Percentiles rank a stretch among this genome's conserved stretches.
Evolutionary conservation across 495 filamentous ascomycete genomes (phyloP).

Genomic region (Penicillium argentinense): DNA sequence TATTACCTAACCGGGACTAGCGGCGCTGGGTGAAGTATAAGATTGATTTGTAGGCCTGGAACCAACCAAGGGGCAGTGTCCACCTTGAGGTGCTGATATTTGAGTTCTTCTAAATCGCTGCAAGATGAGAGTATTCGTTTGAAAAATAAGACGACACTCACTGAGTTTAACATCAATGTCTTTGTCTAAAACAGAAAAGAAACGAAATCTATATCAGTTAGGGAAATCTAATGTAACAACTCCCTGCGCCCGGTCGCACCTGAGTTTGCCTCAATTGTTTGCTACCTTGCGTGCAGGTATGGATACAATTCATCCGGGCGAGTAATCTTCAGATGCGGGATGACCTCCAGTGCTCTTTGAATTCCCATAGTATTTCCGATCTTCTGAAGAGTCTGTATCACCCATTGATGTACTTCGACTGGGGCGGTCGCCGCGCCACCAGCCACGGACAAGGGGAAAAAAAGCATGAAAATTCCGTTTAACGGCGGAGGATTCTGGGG

Average conservation of each 20-base stretch:
- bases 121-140: too few relatives aligned
- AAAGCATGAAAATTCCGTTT: slow-evolving; percentile 28
- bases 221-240: too few relatives aligned
- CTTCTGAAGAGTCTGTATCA: slow-evolving; percentile 23
- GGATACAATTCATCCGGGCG: slow-evolving; percentile 1
- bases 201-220: too few relatives aligned
- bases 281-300: not conserved
- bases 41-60: too few relatives aligned
- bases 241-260: too few relatives aligned
- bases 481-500: slow-evolving; percentile 15
- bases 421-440: slow-evolving; percentile 25
- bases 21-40: not conserved
- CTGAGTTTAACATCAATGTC: too few relatives aligned
- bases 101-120: too few relatives aligned
- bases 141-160: too few relatives aligned
- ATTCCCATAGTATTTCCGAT: slow-evolving; percentile 36
- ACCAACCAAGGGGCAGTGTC: too few relatives aligned
- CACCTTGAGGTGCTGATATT: too few relatives aligned
- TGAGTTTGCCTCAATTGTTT: too few relatives aligned
- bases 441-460: slow-evolving; percentile 33
- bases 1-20: slow-evolving; percentile 30
- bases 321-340: slow-evolving; percentile 15
- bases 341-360: slow-evolving; percentile 17
- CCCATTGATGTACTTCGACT: slow-evolving; percentile 30
- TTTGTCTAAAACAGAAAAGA: too few relatives aligned